Conservation (phyloP, 345 rosid genomes). For the Corymbia maculata region DNA sequence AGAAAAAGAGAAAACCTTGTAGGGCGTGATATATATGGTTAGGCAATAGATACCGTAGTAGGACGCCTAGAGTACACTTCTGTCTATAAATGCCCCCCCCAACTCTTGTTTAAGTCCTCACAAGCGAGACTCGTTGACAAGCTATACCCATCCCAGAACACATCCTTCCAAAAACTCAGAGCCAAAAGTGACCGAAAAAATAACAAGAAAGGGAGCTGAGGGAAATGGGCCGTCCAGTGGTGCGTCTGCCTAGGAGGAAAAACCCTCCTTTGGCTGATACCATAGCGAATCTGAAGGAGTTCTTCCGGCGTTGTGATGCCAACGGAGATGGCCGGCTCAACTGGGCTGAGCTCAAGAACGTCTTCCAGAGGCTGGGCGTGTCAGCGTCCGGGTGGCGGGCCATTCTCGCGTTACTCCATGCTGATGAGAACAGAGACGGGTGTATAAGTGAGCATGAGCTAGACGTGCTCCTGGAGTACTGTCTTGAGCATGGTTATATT, state of each 20-base stretch:
- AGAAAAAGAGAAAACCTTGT: background rate
- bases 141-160: background rate
- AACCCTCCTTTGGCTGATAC: background rate
- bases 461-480: background rate
- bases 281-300: background rate
- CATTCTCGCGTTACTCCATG: background rate
- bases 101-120: background rate
- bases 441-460: background rate
- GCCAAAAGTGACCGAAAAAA: background rate
- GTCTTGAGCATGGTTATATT: background rate
- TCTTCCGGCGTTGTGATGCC: background rate
- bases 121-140: background rate
- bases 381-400: background rate
- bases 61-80: background rate
- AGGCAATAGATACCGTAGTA: background rate
- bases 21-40: background rate
- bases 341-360: background rate
- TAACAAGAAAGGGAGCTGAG: background rate
- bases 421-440: background rate
- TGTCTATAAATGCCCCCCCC: background rate
- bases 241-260: background rate
- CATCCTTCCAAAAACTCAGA: background rate
- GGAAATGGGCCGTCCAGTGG: background rate
- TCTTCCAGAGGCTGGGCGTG: background rate
- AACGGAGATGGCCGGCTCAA: slow-evolving; percentile 4